Evolutionary conservation across 257 asterid genomes (phyloP).

Genomic region (Nicotiana attenuata): DNA sequence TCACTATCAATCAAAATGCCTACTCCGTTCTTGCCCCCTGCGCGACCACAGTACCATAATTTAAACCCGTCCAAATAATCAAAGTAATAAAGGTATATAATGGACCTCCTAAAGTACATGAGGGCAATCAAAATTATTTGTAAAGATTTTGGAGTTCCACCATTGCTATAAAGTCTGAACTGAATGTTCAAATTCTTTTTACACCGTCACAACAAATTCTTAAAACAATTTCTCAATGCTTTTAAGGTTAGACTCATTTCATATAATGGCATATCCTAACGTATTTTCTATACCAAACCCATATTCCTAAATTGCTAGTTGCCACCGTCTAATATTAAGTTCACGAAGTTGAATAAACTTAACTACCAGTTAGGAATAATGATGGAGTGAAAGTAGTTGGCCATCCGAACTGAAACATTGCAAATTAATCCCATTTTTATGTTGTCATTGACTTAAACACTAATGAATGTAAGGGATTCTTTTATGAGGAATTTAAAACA

Average conservation of each 20-base stretch:
- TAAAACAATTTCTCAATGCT: not conserved
- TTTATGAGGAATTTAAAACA: not conserved
- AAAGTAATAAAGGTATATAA: not conserved
- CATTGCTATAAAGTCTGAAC: not conserved
- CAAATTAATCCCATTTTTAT: not conserved
- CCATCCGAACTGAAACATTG: not conserved
- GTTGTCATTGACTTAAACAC: not conserved
- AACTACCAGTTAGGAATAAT: no score
- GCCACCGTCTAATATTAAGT: not conserved
- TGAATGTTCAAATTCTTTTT: not conserved
- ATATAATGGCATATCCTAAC: not conserved
- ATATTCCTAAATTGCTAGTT: not conserved
- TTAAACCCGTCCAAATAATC: not conserved
- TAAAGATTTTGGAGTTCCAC: not conserved
- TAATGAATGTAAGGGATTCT: not conserved
- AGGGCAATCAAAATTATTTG: not conserved
- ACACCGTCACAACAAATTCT: not conserved
- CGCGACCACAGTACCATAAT: no score
- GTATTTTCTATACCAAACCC: not conserved
- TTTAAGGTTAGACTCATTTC: not conserved
- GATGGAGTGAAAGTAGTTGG: not conserved
- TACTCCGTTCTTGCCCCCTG: no score
- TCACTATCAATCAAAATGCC: no score
- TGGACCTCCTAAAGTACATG: not conserved
- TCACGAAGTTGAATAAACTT: not conserved